These are phyloP conservation scores for Boeremia exigua DNA, from an alignment of 2,329 filamentous ascomycete genomes.

Conservation along the genomic window DNA sequence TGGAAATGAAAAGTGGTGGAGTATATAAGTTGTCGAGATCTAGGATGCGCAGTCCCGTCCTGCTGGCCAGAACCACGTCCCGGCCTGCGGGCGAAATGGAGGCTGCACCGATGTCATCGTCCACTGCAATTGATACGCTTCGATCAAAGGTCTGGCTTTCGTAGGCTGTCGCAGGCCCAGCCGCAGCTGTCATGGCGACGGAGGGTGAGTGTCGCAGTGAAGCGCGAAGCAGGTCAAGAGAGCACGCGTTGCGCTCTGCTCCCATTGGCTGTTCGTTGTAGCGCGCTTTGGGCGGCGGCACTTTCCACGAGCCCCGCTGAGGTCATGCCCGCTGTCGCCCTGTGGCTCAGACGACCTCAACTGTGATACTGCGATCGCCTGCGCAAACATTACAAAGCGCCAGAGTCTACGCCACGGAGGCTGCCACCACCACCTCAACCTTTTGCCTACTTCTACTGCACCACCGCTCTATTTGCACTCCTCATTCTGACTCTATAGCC, in stretches of 20 bases:
- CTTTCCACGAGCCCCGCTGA: constrained; percentile 19
- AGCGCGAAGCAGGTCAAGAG: constrained; percentile 14
- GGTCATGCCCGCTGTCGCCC: constrained; percentile 16
- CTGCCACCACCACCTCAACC: not conserved
- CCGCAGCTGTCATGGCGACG: constrained; percentile 31
- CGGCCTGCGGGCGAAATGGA: constrained; percentile 91
- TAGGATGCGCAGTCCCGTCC: constrained; percentile 87
- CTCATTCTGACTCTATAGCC: not conserved
- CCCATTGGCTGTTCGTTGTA: constrained; percentile 2
- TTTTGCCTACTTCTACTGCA: not conserved
- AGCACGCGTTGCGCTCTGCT: constrained; percentile 5
- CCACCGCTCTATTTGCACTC: not conserved
- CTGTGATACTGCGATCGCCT: constrained; percentile 5
- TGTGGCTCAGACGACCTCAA: constrained; percentile 16
- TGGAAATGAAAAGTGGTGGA: constrained; percentile 81
- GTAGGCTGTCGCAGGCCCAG: constrained; percentile 62
- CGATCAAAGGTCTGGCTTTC: constrained; percentile 88
- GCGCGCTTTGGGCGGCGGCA: constrained; percentile 6
- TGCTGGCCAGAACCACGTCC: constrained; percentile 85
- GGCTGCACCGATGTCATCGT: constrained; percentile 80
- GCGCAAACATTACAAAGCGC: constrained; percentile 14
- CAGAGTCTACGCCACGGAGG: not conserved
- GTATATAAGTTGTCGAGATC: constrained; percentile 90
- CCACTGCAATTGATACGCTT: constrained; percentile 83
- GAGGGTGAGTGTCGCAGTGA: constrained; percentile 9